A percentile compares a stretch with the other conserved stretches of the same genome.
These are phyloP conservation scores for Linnemannia zychae DNA, from an alignment of 192 early-diverging fungal species.

Conservation along the genomic window DNA sequence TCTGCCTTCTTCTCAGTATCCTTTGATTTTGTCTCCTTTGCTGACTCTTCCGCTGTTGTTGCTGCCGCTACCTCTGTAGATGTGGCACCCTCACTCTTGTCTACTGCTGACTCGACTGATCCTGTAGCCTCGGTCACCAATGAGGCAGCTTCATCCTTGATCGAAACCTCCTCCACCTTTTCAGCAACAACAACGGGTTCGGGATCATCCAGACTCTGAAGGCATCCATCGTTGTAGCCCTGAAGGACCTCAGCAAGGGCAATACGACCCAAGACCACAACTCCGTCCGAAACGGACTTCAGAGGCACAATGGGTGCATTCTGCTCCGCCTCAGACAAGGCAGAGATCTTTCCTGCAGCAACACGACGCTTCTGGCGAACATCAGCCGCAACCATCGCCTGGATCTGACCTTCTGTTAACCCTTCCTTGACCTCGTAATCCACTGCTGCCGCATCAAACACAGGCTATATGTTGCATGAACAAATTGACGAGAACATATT, in stretches of 20 bases:
- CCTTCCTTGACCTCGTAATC: conserved; percentile 61
- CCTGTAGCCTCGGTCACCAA: conserved; percentile 26
- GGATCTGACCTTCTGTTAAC: conserved; percentile 51
- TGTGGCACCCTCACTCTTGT: neutral
- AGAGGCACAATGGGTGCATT: conserved; percentile 28
- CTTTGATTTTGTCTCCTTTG: conserved; percentile 14
- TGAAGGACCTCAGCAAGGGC: conserved; percentile 53
- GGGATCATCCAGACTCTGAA: conserved; percentile 50
- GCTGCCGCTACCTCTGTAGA: conserved; percentile 8
- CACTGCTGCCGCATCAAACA: conserved; percentile 60
- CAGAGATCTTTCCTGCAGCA: conserved; percentile 35
- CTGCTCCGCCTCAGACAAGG: conserved; percentile 26
- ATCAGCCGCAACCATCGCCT: conserved; percentile 56
- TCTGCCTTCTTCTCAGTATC: conserved; percentile 10
- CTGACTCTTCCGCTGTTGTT: conserved; percentile 7
- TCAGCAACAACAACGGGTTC: conserved; percentile 21
- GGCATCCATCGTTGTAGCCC: conserved; percentile 58
- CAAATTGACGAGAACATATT: neutral
- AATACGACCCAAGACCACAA: conserved; percentile 56
- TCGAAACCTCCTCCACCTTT: conserved; percentile 11
- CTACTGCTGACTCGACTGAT: conserved; percentile 16
- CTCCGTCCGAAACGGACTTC: conserved; percentile 47
- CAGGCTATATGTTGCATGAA: conserved; percentile 35
- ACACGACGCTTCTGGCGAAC: conserved; percentile 49
- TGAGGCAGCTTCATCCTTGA: conserved; percentile 15